phyloP scores from a whole-genome alignment of 176 grass and related monocot species.

The Melocanna baccifera region DNA sequence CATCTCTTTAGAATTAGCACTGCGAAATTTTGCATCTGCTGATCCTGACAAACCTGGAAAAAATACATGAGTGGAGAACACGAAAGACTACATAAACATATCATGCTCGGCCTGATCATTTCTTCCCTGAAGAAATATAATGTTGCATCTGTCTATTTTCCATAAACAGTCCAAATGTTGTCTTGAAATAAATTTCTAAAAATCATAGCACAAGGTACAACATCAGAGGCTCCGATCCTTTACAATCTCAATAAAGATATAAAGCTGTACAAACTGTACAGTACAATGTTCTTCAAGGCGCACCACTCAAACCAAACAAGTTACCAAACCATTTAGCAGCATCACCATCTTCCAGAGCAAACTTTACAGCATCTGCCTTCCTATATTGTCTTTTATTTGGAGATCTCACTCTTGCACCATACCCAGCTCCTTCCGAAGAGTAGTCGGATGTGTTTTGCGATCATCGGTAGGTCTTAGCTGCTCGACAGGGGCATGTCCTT shows the following conservation, averaged over 20 bases:
- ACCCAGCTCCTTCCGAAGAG: conserved; percentile 42
- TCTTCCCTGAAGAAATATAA: not conserved
- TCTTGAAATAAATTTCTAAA: not conserved
- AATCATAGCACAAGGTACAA: not conserved
- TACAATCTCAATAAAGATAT: conserved; percentile 20
- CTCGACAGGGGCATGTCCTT: conserved; percentile 55
- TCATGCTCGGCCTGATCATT: not conserved
- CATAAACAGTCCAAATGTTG: not conserved
- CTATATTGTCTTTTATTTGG: not conserved
- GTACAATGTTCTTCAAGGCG: conserved; percentile 40
- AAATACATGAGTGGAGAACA: not conserved
- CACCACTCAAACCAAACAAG: conserved; percentile 40
- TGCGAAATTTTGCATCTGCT: not conserved
- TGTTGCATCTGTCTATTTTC: not conserved
- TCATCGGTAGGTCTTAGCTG: conserved; percentile 60
- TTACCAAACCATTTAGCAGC: conserved; percentile 10
- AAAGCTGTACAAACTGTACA: not conserved
- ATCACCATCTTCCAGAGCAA: not conserved
- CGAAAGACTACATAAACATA: not conserved
- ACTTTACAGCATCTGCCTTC: not conserved
- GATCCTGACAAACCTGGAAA: not conserved
- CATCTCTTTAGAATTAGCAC: not conserved
- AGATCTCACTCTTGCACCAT: conserved; percentile 36
- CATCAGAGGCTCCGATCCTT: conserved; percentile 23
- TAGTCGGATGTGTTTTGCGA: conserved; percentile 52